These are phyloP conservation scores for Schrenkiella parvula DNA, from an alignment of 345 rosid species.

Conservation along the genomic window DNA sequence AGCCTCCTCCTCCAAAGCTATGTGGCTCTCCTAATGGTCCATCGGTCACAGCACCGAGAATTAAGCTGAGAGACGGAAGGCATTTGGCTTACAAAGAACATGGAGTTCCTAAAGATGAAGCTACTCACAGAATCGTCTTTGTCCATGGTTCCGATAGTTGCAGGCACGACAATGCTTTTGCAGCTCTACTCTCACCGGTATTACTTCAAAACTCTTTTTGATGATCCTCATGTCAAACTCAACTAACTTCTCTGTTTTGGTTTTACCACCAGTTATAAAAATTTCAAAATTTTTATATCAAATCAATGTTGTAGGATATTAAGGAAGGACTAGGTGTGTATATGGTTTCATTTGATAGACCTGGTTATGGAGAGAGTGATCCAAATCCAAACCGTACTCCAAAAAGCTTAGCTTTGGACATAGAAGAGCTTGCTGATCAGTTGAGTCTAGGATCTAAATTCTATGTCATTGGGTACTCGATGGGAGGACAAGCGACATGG, in stretches of 20 bases:
- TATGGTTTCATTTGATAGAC: constrained; percentile 60
- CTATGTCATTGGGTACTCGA: constrained; percentile 51
- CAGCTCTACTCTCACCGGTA: constrained; percentile 41
- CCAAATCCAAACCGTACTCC: constrained; percentile 49
- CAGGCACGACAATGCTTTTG: constrained; percentile 42
- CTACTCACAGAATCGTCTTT: constrained; percentile 42
- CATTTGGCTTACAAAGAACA: constrained; percentile 55
- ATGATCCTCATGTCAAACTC: background rate
- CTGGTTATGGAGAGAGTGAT: constrained; percentile 79
- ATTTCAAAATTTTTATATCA: background rate
- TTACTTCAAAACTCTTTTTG: background rate
- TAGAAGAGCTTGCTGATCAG: constrained; percentile 69
- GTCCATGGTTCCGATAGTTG: constrained; percentile 50
- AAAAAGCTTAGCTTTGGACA: constrained; percentile 53
- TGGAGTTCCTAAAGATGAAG: constrained; percentile 48
- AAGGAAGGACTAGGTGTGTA: constrained; percentile 50
- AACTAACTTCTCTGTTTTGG: too few species aligned
- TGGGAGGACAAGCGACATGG: constrained; percentile 57
- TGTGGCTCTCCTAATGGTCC: constrained; percentile 50
- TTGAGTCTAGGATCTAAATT: constrained; percentile 54
- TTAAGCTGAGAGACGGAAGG: constrained; percentile 60
- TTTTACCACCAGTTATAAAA: background rate
- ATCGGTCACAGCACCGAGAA: constrained; percentile 49
- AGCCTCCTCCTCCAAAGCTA: constrained; percentile 47
- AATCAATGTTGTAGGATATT: constrained; percentile 41